Evolutionary conservation across 768 basidiomycete genomes (phyloP).

Genomic region (Phylloporus arenicola): DNA sequence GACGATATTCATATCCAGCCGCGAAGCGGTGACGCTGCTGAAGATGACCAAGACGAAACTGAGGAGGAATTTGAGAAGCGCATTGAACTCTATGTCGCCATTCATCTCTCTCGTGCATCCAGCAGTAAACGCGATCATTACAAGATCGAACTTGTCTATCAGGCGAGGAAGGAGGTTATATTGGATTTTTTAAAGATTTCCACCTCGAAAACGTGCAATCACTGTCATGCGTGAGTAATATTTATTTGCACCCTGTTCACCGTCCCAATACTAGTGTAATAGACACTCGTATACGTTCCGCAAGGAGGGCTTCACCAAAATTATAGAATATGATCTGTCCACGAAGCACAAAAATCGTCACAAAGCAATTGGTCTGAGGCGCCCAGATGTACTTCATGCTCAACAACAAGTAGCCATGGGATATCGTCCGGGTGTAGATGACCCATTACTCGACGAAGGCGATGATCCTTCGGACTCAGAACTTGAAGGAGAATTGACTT

Average conservation of each 20-base stretch:
- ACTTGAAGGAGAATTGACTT: conserved; percentile 41
- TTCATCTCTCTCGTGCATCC: conserved; percentile 40
- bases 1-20: conserved; percentile 57
- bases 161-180: conserved; percentile 78
- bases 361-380: conserved; percentile 46
- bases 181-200: conserved; percentile 71
- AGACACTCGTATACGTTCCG: conserved; percentile 84
- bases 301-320: conserved; percentile 90
- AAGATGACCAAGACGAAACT: conserved; percentile 50
- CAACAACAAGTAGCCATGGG: conserved; percentile 32
- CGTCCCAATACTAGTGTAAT: conserved; percentile 3
- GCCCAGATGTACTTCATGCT: conserved; percentile 71
- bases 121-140: conserved; percentile 72
- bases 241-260: conserved; percentile 1
- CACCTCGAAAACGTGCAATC: conserved; percentile 69
- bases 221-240: conserved; percentile 76
- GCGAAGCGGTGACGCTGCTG: conserved; percentile 28
- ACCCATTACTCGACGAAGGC: conserved; percentile 32
- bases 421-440: conserved; percentile 21
- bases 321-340: conserved; percentile 89
- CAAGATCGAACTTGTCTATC: conserved; percentile 85
- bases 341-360: conserved; percentile 67
- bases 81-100: conserved; percentile 59
- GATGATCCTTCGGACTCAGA: conserved; percentile 51
- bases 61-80: conserved; percentile 56